Base-by-base conservation (phyloP, 2,329 filamentous ascomycete genomes). In the Venturia effusa region DNA sequence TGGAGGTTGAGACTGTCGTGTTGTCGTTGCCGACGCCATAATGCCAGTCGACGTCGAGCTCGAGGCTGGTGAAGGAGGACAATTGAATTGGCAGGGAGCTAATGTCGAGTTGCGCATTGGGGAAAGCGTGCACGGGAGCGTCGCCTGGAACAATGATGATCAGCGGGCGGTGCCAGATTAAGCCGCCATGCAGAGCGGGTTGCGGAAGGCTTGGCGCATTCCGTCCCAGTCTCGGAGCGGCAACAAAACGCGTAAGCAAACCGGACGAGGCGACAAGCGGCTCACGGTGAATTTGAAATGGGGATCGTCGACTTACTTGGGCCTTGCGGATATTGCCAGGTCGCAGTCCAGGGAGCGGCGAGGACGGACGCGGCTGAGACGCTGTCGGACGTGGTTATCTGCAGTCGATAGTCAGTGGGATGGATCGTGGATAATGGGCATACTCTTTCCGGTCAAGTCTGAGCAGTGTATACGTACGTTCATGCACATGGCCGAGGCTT, bases 81-180 rank as follows among this genome's bases (percentile, higher is more conserved):
- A 84, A 69, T 43, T 70, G 66, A 19, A 76, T 68, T 0, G 82
- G 82, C 27, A 84, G 74, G 22, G 76, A 70, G 27, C 71, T 68
- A 64, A 43, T 70, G 51, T 80, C 77, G 51, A 83, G 68, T 68
- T 78, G 77, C 69, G 82, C 76, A 70, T 84, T 84, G 67, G 82
- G 77, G 69, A 78, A 84, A 17, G 81, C 82, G 67, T 83, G 81
- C 66, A 83, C 81, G 27, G 80, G 80, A 32, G 77, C 73, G 30
- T 57, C 24, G 32, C n/a, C 48, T 63, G 22, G 54, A 32, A 17
- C 45, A 63, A 45, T 41, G 19, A 27, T 40, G 59, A 61, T 61
- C 41, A 61, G 59, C 59, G 41, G 22, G 19, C 15, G 60, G 27
- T 32, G 34, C 37, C 37, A 41, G 37, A 57, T 57, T 34, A 11